Conservation (phyloP, 352 stramenopile species). For the Phytophthora parvispora region DNA sequence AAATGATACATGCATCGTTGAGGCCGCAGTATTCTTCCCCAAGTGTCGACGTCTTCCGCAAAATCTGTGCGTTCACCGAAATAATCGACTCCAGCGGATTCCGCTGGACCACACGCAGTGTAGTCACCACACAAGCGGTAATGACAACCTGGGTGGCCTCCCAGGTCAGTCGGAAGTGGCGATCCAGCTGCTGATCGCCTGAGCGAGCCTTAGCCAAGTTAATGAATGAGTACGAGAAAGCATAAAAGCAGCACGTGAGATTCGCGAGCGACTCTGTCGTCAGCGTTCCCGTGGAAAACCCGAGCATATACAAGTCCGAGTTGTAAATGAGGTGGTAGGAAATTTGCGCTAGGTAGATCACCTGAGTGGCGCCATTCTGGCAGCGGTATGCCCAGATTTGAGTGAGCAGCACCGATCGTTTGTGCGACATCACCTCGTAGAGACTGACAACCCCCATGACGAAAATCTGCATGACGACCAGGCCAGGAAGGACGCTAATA, state of each 20-base stretch:
- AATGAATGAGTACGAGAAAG: conserved; percentile 23
- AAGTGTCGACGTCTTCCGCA: conserved; percentile 13
- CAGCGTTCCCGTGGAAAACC: conserved; percentile 31
- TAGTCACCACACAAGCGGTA: background rate
- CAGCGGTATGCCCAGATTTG: conserved; percentile 43
- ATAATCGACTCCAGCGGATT: conserved; percentile 9
- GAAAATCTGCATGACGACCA: conserved; percentile 42
- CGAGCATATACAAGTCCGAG: conserved; percentile 34
- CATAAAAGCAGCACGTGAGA: conserved; percentile 21
- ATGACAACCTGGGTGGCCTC: conserved; percentile 15
- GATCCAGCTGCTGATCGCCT: conserved; percentile 14
- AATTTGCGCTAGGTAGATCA: conserved; percentile 29
- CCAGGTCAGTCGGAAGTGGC: conserved; percentile 24
- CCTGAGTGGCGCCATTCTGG: conserved; percentile 30
- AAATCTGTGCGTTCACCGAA: conserved; percentile 1
- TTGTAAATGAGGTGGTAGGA: conserved; percentile 30
- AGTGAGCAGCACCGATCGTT: conserved; percentile 31
- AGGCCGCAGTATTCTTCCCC: conserved; percentile 7
- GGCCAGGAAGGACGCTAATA: conserved; percentile 22
- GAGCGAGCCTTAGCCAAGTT: conserved; percentile 10
- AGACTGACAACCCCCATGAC: conserved; percentile 36
- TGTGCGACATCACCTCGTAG: conserved; percentile 39
- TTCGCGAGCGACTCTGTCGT: conserved; percentile 16
- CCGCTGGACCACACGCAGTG: conserved; percentile 3
- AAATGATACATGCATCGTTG: conserved; percentile 15